Conservation (phyloP, 2,329 filamentous ascomycete genomes). For the Myriosclerotinia scirpicola region DNA sequence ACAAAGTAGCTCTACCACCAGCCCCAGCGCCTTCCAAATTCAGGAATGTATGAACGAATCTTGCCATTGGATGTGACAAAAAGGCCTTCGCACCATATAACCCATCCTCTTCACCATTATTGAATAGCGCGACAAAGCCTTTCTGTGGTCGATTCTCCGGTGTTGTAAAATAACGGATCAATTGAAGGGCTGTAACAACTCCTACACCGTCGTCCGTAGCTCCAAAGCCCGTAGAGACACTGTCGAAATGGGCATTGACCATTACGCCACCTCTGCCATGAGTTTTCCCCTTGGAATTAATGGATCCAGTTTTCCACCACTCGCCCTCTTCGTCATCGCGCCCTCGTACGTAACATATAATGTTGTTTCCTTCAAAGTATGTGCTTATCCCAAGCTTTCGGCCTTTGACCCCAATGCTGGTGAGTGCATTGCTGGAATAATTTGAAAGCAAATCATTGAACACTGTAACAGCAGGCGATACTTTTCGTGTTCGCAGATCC, state of each 20-base stretch:
- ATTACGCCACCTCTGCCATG: slow-evolving; percentile 74
- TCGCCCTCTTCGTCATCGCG: slow-evolving; percentile 68
- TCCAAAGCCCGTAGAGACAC: slow-evolving; percentile 86
- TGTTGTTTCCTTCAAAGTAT: slow-evolving; percentile 91
- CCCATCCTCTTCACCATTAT: slow-evolving; percentile 95
- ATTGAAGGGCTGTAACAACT: slow-evolving; percentile 79
- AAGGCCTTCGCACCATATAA: slow-evolving; percentile 85
- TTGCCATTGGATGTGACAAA: slow-evolving; percentile 75
- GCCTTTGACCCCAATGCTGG: slow-evolving; percentile 41
- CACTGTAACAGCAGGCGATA: slow-evolving; percentile 55
- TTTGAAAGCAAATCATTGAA: slow-evolving; percentile 82
- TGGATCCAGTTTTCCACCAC: slow-evolving; percentile 63
- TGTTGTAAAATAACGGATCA: slow-evolving; percentile 82
- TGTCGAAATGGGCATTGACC: slow-evolving; percentile 90
- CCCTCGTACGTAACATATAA: slow-evolving; percentile 88
- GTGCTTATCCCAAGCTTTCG: slow-evolving; percentile 48
- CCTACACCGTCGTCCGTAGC: slow-evolving; percentile 94
- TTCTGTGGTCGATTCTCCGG: slow-evolving; percentile 69
- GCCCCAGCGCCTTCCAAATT: slow-evolving; percentile 95
- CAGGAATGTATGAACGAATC: slow-evolving; percentile 81
- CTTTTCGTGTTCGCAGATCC: slow-evolving; percentile 26
- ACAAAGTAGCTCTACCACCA: slow-evolving; percentile 82
- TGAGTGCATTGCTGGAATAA: slow-evolving; percentile 62
- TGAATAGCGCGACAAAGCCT: slow-evolving; percentile 82
- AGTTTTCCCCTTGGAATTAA: slow-evolving; percentile 43